These are phyloP conservation scores for Corylus americana DNA, from an alignment of 306 rosid genomes.

Conservation along the genomic window DNA sequence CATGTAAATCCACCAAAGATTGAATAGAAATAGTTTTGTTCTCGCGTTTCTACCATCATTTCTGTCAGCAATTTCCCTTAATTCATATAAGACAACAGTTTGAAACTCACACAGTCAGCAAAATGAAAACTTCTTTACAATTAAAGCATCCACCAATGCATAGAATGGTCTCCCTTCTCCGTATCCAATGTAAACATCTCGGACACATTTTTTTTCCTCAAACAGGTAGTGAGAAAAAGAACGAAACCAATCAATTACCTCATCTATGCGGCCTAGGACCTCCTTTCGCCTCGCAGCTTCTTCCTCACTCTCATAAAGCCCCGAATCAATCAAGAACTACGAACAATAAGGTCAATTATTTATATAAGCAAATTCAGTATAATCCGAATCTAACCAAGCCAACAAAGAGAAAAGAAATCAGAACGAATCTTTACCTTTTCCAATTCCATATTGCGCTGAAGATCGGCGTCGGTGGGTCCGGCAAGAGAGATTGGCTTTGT, in stretches of 20 bases:
- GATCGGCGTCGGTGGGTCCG: constrained; percentile 78
- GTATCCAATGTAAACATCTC: neutral
- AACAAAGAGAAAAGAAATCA: neutral
- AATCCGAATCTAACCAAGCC: neutral
- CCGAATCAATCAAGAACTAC: constrained; percentile 77
- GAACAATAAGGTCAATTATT: neutral
- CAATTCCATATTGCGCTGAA: constrained; percentile 62
- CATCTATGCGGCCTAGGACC: constrained; percentile 73
- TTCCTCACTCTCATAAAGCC: constrained; percentile 73
- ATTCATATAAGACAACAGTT: neutral
- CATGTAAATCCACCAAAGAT: neutral
- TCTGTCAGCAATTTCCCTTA: neutral
- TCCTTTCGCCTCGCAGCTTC: constrained; percentile 64
- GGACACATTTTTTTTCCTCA: neutral
- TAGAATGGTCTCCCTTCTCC: neutral
- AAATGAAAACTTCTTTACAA: neutral
- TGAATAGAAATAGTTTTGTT: neutral
- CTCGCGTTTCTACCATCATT: neutral
- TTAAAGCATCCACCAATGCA: neutral
- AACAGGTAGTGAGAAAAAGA: neutral
- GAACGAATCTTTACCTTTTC: constrained; percentile 54
- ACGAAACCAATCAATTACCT: constrained; percentile 43
- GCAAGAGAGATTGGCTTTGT: constrained; percentile 78
- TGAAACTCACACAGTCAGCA: neutral
- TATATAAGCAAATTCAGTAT: neutral